Evolutionary conservation across 345 rosid species (phyloP), one percentile per base, ranked within the genome.

Genomic region (Bruguiera sexangula): DNA sequence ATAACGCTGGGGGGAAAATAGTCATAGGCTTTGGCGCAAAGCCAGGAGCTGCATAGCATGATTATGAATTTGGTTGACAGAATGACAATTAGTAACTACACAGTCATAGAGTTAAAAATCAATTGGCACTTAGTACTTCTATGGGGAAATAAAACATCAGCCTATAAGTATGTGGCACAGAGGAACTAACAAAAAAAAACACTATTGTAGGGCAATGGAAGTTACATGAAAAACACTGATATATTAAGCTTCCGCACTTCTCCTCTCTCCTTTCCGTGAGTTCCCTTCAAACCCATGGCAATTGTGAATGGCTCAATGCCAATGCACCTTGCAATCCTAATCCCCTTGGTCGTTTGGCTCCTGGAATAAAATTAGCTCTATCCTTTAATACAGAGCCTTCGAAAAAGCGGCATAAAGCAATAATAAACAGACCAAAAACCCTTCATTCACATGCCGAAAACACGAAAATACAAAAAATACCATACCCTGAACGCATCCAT

Each of bases 271-370:
- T 91, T 89, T 26, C 93, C 91, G 69, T 89, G 89, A 4, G 93
- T 87, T 57, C 96, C 93, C 84, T 89, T 93, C 79, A 89, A 81
- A 80, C 87, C 93, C 91, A 87, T 82, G 29, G 88, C 93, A 75
- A 86, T 46, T 18, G 91, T 90, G 60, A 83, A 86, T 71, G 93
- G 93, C 68, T 88, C 86, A 60, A 88, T 82, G n/a, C 87, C 91
- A 71, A 79, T 69, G 81, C 87, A 86, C 80, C 56, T 86, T 3
- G 91, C 93, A 22, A 88, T 85, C 96, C 93, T 88, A 68, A 88
- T 82, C 13, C 96, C 93, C 79, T 85, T 86, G 29, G 96, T 88
- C 66, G 96, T 90, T 80, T 90, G 93, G 80, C 71, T 86, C 93
- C 96, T 90, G 73, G 75, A 69, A 77, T 30, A 20, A 68, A 59